phyloP scores from a whole-genome alignment of 495 filamentous ascomycete genomes.

The Penicillium riverlandense region DNA sequence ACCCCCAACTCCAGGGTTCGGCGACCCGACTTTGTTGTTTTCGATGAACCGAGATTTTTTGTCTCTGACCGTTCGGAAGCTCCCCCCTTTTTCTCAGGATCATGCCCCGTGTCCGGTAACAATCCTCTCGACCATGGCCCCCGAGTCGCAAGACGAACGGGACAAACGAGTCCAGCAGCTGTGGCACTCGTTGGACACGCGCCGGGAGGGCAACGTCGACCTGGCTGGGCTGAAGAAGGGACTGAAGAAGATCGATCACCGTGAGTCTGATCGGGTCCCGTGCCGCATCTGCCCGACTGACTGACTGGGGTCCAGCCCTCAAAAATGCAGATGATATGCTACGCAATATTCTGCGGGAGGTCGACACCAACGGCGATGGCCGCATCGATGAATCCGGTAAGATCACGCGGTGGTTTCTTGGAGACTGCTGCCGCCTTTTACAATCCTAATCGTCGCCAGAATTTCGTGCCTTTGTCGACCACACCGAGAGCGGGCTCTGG shows the following conservation, averaged over 20 bases:
- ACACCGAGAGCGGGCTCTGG: conserved; percentile 76
- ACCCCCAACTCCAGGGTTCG: neutral
- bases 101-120: conserved; percentile 36
- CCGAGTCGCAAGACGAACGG: conserved; percentile 62
- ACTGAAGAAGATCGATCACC: conserved; percentile 83
- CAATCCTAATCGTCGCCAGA: conserved; percentile 46
- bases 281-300: conserved; percentile 23
- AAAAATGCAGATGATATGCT: conserved; percentile 92
- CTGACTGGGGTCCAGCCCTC: conserved; percentile 52
- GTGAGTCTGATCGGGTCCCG: conserved; percentile 47
- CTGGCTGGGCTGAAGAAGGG: conserved; percentile 76
- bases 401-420: conserved; percentile 16
- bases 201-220: conserved; percentile 71
- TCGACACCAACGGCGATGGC: conserved; percentile 83
- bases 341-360: conserved; percentile 63
- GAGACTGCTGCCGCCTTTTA: too few species aligned
- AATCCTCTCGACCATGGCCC: conserved; percentile 34
- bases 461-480: conserved; percentile 79
- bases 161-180: conserved; percentile 72
- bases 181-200: conserved; percentile 73
- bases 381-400: conserved; percentile 84
- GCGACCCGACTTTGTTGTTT: conserved; percentile 1
- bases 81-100: conserved; percentile 10
- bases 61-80: too few species aligned
- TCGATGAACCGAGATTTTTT: neutral